A percentile compares a stretch with the other conserved stretches of the same genome.
These are phyloP conservation scores for Kodamaea sagamina DNA, from an alignment of 805 yeast species.

Conservation along the genomic window DNA sequence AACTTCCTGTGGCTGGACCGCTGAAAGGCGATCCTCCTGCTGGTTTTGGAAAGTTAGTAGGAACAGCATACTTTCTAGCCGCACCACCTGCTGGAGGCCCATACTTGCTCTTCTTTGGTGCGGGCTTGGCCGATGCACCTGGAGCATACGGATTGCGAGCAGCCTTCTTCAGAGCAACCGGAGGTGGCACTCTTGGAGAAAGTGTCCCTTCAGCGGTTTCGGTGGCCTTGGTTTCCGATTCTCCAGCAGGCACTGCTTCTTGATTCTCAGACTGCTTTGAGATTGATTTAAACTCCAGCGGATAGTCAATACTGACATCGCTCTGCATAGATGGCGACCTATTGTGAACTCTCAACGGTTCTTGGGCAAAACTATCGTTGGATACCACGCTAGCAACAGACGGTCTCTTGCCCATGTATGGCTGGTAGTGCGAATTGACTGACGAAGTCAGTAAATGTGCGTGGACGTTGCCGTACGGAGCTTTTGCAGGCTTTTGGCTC, in stretches of 20 bases:
- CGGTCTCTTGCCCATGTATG: conserved; percentile 19
- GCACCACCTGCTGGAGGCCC: conserved; percentile 24
- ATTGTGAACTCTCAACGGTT: conserved; percentile 14
- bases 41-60: conserved; percentile 11
- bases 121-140: conserved; percentile 18
- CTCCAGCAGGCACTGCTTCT: neutral
- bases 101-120: conserved; percentile 25
- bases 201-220: conserved; percentile 1
- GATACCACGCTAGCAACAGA: conserved; percentile 25
- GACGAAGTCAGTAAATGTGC: conserved; percentile 6
- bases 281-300: conserved; percentile 25
- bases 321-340: conserved; percentile 35
- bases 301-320: conserved; percentile 34
- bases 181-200: conserved; percentile 16
- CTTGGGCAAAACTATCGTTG: conserved; percentile 18
- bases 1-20: neutral
- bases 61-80: conserved; percentile 15
- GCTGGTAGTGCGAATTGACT: conserved; percentile 1
- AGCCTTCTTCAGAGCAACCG: conserved; percentile 15
- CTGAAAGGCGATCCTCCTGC: conserved; percentile 3
- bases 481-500: conserved; percentile 11
- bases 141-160: conserved; percentile 42
- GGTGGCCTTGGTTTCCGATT: neutral
- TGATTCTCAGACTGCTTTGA: neutral
- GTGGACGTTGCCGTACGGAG: conserved; percentile 7